phyloP scores from a whole-genome alignment of 345 rosid genomes.

The Schrenkiella parvula region DNA sequence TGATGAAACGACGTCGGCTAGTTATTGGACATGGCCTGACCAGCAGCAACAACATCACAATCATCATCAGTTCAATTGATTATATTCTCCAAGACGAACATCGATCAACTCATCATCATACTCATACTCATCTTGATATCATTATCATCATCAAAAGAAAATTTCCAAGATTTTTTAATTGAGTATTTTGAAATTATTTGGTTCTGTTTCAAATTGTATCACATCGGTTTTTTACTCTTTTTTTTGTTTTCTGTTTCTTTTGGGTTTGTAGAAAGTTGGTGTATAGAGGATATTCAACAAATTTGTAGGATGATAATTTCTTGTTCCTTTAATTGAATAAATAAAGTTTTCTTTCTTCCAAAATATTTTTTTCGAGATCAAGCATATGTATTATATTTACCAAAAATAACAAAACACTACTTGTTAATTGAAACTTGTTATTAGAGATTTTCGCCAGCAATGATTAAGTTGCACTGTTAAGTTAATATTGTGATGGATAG shows the following conservation, averaged over 20 bases:
- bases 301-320: conserved; percentile 20
- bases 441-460: neutral
- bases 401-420: neutral
- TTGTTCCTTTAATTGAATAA: conserved; percentile 23
- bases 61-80: conserved; percentile 31
- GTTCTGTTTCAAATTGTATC: conserved; percentile 5
- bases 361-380: neutral
- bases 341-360: neutral
- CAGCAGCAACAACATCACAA: conserved; percentile 54
- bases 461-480: neutral
- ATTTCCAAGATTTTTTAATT: conserved; percentile 12
- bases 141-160: conserved; percentile 10
- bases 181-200: conserved; percentile 23
- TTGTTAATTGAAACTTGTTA: neutral
- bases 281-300: conserved; percentile 32
- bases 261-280: conserved; percentile 34
- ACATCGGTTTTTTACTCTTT: neutral
- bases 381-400: neutral
- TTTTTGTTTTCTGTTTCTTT: neutral
- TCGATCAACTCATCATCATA: neutral
- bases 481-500: neutral
- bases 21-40: conserved; percentile 74
- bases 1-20: conserved; percentile 57
- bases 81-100: neutral
- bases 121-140: conserved; percentile 17